Conservation (phyloP, 768 basidiomycete genomes). For the Neoboletus brunneissimus region DNA sequence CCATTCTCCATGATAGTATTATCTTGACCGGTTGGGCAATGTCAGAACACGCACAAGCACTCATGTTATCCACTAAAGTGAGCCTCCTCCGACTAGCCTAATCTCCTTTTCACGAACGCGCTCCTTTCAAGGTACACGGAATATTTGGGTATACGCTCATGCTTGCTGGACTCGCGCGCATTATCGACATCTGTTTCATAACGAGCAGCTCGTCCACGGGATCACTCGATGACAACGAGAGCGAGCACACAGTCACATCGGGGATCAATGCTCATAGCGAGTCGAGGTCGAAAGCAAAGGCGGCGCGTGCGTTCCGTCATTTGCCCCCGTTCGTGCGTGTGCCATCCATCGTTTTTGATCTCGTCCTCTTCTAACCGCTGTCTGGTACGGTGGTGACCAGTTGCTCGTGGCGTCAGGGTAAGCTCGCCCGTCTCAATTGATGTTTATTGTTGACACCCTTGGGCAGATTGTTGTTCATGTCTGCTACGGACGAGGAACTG, state of each 20-base stretch:
- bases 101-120: not conserved
- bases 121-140: slow-evolving; percentile 59
- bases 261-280: slow-evolving; percentile 15
- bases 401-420: slow-evolving; percentile 73
- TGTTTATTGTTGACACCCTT: not conserved
- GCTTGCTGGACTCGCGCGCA: slow-evolving; percentile 74
- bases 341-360: not conserved
- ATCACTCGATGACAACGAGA: slow-evolving; percentile 48
- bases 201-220: slow-evolving; percentile 33
- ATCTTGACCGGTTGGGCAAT: slow-evolving; percentile 94
- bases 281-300: slow-evolving; percentile 30
- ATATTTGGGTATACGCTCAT: slow-evolving; percentile 86
- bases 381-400: slow-evolving; percentile 32
- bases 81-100: not conserved
- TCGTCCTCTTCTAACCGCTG: slow-evolving; percentile 2
- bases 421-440: slow-evolving; percentile 9
- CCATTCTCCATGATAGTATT: slow-evolving; percentile 45
- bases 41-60: slow-evolving; percentile 82
- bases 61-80: slow-evolving; percentile 83
- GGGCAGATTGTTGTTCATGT: slow-evolving; percentile 78
- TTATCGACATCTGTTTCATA: slow-evolving; percentile 85
- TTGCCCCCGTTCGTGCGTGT: slow-evolving; percentile 82
- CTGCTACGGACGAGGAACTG: slow-evolving; percentile 90
- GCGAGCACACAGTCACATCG: slow-evolving; percentile 66
- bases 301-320: slow-evolving; percentile 71